A percentile compares a stretch with the other conserved stretches of the same genome.
These are phyloP conservation scores for Zhuliangozyma parablackwelliae DNA, from an alignment of 1,139 yeast genomes.

Conservation along the genomic window DNA sequence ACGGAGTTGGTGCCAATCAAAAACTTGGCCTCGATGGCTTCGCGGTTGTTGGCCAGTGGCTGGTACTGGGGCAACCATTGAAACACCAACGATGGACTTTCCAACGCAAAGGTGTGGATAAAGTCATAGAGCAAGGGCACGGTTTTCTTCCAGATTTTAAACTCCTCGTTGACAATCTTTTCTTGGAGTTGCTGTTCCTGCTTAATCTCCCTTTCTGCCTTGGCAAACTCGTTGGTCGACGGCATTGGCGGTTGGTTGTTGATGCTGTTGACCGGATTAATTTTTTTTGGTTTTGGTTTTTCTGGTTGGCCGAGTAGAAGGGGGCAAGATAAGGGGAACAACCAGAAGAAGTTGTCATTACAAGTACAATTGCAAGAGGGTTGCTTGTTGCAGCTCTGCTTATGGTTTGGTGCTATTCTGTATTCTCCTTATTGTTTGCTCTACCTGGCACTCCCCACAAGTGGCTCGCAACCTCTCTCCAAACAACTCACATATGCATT, in stretches of 20 bases:
- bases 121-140: slow-evolving; percentile 85
- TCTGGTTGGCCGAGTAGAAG: too few species aligned
- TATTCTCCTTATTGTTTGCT: too few species aligned
- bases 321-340: too few species aligned
- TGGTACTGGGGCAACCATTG: slow-evolving; percentile 44
- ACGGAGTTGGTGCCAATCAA: slow-evolving; percentile 48
- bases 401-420: too few species aligned
- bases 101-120: slow-evolving; percentile 63
- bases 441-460: too few species aligned
- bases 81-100: slow-evolving; percentile 55
- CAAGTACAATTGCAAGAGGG: too few species aligned
- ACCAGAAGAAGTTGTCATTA: too few species aligned
- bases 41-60: slow-evolving; percentile 25
- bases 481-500: too few species aligned
- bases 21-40: slow-evolving; percentile 36
- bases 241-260: slow-evolving; percentile 1
- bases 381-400: too few species aligned
- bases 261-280: too few species aligned
- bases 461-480: too few species aligned
- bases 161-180: slow-evolving; percentile 61
- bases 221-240: slow-evolving; percentile 14
- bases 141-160: slow-evolving; percentile 92
- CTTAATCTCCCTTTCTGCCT: slow-evolving; percentile 30
- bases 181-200: slow-evolving; percentile 47
- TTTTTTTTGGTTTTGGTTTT: too few species aligned